These are phyloP conservation scores for Pholiota molesta DNA, from an alignment of 768 basidiomycete species.

Conservation along the genomic window DNA sequence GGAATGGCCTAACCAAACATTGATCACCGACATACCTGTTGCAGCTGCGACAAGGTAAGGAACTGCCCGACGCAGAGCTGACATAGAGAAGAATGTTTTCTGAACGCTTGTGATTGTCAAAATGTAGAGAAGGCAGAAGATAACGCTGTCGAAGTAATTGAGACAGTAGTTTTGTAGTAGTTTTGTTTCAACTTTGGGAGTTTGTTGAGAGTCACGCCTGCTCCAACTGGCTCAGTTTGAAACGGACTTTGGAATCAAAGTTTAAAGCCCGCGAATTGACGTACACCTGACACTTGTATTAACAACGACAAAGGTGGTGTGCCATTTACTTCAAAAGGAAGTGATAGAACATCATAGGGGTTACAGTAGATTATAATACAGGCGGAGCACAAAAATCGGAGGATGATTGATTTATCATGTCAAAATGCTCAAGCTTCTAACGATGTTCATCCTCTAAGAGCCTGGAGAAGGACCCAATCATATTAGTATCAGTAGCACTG, in stretches of 20 bases:
- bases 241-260: slow-evolving; percentile 15
- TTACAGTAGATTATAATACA: slow-evolving; percentile 8
- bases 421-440: background rate
- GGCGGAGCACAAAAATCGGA: slow-evolving; percentile 13
- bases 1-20: background rate
- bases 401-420: background rate
- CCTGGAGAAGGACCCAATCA: background rate
- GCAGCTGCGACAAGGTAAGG: slow-evolving; percentile 59
- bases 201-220: background rate
- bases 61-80: slow-evolving; percentile 41
- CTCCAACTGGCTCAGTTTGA: background rate
- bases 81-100: slow-evolving; percentile 17
- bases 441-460: background rate
- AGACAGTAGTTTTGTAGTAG: background rate
- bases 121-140: background rate
- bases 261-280: slow-evolving; percentile 12
- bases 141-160: background rate
- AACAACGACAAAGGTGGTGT: slow-evolving; percentile 20
- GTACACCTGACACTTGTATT: background rate
- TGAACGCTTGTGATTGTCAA: slow-evolving; percentile 1
- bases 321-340: slow-evolving; percentile 25
- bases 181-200: background rate
- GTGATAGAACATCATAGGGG: slow-evolving; percentile 6
- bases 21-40: slow-evolving; percentile 46
- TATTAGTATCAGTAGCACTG: background rate